Evolutionary conservation across 352 stramenopile species (phyloP), one percentile per base, ranked within the genome.

Genomic region (Phytopythium kandeliae): DNA sequence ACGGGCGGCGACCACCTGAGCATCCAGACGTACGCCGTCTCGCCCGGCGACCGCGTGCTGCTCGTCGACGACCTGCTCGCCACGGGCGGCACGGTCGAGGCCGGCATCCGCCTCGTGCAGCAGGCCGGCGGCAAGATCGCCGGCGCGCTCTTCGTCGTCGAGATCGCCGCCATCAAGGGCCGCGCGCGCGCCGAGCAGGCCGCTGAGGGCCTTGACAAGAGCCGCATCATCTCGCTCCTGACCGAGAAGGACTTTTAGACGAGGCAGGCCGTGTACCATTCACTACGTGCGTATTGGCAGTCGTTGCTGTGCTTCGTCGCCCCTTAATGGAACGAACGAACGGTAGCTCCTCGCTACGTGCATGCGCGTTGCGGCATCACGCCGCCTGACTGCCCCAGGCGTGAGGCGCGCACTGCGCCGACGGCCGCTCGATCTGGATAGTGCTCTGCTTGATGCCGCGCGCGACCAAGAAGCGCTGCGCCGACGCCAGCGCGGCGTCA

Each of bases 61-160:
- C 86, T 99, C 36, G 91, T 99, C 58, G 96, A 99, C 66, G 96
- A 99, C 66, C 73, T 99, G 52, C 82, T 99, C 19, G 96, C 96
- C 19, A 99, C 96, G 5, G 96, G 96, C 49, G 96, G 95, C 57
- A 99, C 96, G 1, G 81, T 97, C 24, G 73, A 88, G 49, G 89
- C 89, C 16, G 86, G 78, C 17, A 78, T 96, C 43, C 83, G 88
- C 35, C 78, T 97, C 34, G 81, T 96, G 51, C 85, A 96, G 62
- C 75, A 86, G 55, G 74, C 78, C n/a, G 86, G 83, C 25, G 90
- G 84, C 26, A 79, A 65, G 28, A 86, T 98, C 24, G 83, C 90
- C 3, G 91, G 96, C 61, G 96, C 85, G 65, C 74, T 96, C 5
- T 98, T 97, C 62, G 89, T 98, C n/a, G 92, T 99, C 25, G 95